Evolutionary conservation across 768 basidiomycete species (phyloP), one percentile per base, ranked within the genome.

Genomic region (Tylopilus felleus): DNA sequence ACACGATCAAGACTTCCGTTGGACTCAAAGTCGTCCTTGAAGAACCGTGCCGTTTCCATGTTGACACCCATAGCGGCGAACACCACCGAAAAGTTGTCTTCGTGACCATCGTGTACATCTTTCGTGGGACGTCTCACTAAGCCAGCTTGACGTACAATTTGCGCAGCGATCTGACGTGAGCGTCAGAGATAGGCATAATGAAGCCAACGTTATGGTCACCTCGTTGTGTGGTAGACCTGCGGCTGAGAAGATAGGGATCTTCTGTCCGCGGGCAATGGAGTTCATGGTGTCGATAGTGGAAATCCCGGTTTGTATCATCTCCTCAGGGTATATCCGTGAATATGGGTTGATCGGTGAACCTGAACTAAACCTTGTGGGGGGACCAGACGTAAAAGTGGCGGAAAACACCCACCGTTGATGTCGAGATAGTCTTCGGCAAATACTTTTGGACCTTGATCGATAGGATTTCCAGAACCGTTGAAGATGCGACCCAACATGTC

Each of bases 31-130:
- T 99, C 97, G 70, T 95, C 91, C 74, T 96, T 95, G 89, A 99
- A 99, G 81, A 97, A 99, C 49, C 96, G 86, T 45, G 97, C 97
- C 7, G 97, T 98, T 74, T 99, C 97, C 94, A 97, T 97, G 78
- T 99, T 99, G 55, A 96, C 97, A 82, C 97, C 97, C 97, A 99
- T 98, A 38, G 97, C 97, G 52, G 95, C 97, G 70, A 98, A 99
- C 45, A 98, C 97, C 66, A 99, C 95, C 45, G 93, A 96, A 81
- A 99, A 99, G 74, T 99, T 99, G 77, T 99, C 96, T 78, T 97
- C 96, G 74, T 98, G 96, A 52, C 94, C 96, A 67, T 99, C 97
- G 66, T 95, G 95, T 16, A 96, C 94, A 65, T 91, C 93, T 74
- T 98, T 98, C 44, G 91, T 93, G 8, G 97, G 96, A 43, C 94